These are phyloP conservation scores for Senna siamea DNA, from an alignment of 306 rosid species.

Conservation along the genomic window DNA sequence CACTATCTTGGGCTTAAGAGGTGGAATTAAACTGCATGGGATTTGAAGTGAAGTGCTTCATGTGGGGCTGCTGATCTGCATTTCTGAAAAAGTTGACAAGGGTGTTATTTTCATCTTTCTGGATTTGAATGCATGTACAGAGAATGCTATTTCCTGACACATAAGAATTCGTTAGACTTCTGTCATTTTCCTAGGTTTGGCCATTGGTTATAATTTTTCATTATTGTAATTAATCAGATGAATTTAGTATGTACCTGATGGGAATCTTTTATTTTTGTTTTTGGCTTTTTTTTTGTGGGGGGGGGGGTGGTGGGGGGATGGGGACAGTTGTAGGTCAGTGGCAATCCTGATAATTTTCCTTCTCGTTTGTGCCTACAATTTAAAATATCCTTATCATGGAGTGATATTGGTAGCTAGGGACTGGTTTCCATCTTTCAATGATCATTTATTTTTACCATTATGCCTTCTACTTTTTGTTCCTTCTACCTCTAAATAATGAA, in stretches of 20 bases:
- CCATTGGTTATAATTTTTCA: background rate
- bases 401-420: background rate
- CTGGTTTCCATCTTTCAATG: no score
- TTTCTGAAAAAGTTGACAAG: slow-evolving; percentile 11
- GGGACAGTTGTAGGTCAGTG: slow-evolving; percentile 3
- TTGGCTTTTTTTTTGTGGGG: no score
- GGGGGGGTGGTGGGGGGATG: background rate
- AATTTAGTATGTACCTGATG: background rate
- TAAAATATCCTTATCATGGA: slow-evolving; percentile 10
- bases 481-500: background rate
- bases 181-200: slow-evolving; percentile 14
- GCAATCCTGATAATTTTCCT: slow-evolving; percentile 4
- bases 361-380: slow-evolving; percentile 31
- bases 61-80: background rate
- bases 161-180: slow-evolving; percentile 9
- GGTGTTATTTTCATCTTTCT: no score
- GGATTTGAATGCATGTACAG: slow-evolving; percentile 12
- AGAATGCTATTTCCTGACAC: slow-evolving; percentile 15
- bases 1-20: background rate
- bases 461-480: background rate
- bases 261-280: background rate
- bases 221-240: background rate
- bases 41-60: slow-evolving; percentile 14
- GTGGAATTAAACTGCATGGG: slow-evolving; percentile 17
- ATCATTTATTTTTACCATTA: background rate